Evolutionary conservation across 345 rosid genomes (phyloP).

Genomic region (Mallotus nudiflorus): DNA sequence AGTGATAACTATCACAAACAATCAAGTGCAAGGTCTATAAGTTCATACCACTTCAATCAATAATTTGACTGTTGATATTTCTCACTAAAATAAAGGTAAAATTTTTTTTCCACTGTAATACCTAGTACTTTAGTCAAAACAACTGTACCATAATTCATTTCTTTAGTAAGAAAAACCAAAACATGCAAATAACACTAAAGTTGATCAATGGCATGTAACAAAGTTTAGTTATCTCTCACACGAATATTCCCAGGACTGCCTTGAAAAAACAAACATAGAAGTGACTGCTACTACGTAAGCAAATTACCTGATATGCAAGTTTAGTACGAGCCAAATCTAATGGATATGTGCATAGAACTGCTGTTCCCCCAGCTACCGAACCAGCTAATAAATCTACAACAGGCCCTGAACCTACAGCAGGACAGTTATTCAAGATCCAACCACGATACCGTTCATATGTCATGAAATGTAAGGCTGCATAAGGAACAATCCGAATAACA

Average conservation of each 20-base stretch:
- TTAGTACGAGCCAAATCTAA: slow-evolving; percentile 95
- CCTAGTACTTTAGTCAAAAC: neutral
- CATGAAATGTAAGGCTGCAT: slow-evolving; percentile 98
- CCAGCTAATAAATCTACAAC: slow-evolving; percentile 93
- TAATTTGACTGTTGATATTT: neutral
- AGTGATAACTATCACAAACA: neutral
- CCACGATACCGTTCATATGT: slow-evolving; percentile 84
- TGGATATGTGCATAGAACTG: slow-evolving; percentile 93
- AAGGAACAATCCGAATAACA: slow-evolving; percentile 89
- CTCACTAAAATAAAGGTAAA: too few relatives aligned
- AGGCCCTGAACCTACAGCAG: slow-evolving; percentile 82
- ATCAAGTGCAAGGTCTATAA: neutral
- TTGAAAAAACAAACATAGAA: neutral
- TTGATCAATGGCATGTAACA: neutral
- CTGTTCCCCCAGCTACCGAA: slow-evolving; percentile 94
- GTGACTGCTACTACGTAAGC: slow-evolving; percentile 17
- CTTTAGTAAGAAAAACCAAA: neutral
- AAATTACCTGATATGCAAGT: slow-evolving; percentile 89
- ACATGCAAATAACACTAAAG: too few relatives aligned
- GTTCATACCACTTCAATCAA: neutral
- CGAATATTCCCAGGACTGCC: neutral
- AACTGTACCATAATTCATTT: neutral
- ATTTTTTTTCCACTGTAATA: neutral
- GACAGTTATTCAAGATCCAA: slow-evolving; percentile 74
- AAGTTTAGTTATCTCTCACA: neutral